Base-by-base conservation (phyloP, 805 yeast species). In the Dipodascus albidus region DNA sequence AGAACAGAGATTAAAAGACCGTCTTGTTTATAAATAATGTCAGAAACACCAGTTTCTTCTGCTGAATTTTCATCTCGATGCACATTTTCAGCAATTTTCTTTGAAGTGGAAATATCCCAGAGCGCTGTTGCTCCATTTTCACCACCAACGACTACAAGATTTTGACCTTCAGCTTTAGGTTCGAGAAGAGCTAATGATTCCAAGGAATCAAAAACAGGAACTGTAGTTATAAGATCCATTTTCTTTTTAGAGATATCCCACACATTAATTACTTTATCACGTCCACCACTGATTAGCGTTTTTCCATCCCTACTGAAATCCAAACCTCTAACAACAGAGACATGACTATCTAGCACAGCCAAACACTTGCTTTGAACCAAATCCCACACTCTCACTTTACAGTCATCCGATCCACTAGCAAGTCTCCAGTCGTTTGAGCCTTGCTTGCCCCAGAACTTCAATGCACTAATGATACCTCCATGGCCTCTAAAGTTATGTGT, bases 401-500 rank as follows among this genome's bases (percentile, higher is more conserved):
- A 78, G 54, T 74, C 78, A 19, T 81, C 81, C 49, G 81, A 71
- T 72, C 96, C 81, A 60, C 88, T 79, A 15, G 89, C 85, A 54
- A 93, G 73, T 62, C 75, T 76, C 98, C 98, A 93, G 49, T 76
- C 71, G 48, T 75, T 73, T 1, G 65, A 52, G 11, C 67, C 62
- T 47, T 80, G 70, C 56, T 80, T 81, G 9, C 97, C 97, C 64
- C 77, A 76, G 66, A 93, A 88, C 49, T 71, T 70, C 53, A 91
- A 67, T 2, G 93, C 80, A 49, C 95, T 83, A 44, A 91, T 76
- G 1, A 95, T 85, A 11, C 93, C 83, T 20, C 96, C 95, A 66
- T 93, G 99, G 0, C 99, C 98, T 66, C 86, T 85, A 54, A 93
- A 76, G 14, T 87, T 82, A 68, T 93, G 99, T 0, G 99, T 93